phyloP scores from a whole-genome alignment of 306 rosid genomes.

The Hylodesmum podocarpum region DNA sequence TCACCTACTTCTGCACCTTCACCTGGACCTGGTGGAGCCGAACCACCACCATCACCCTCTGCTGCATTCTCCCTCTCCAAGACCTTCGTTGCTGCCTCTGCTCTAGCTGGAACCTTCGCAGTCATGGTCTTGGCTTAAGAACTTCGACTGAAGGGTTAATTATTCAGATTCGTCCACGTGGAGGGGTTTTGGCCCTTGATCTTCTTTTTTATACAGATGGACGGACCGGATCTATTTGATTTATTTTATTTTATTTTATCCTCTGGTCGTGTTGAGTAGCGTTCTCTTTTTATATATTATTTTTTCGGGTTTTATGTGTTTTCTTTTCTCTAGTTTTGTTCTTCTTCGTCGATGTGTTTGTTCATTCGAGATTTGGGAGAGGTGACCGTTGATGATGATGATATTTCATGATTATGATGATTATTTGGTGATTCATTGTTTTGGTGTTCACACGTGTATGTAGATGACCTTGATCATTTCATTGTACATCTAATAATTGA shows the following conservation, averaged over 20 bases:
- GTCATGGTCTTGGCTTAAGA: slow-evolving; percentile 63
- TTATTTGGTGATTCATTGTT: slow-evolving; percentile 58
- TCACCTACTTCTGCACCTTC: slow-evolving; percentile 14
- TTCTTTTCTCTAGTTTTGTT: not conserved
- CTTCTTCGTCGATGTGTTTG: slow-evolving; percentile 30
- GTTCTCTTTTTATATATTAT: not conserved
- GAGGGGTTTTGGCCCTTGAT: slow-evolving; percentile 35
- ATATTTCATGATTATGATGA: slow-evolving; percentile 13
- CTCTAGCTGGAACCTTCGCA: slow-evolving; percentile 59
- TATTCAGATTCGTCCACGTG: slow-evolving; percentile 35
- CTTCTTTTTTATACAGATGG: slow-evolving; percentile 39
- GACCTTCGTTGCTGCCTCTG: slow-evolving; percentile 54
- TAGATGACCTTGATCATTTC: slow-evolving; percentile 59
- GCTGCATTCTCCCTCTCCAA: slow-evolving; percentile 49
- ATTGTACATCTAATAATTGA: slow-evolving; percentile 60
- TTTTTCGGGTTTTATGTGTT: not conserved
- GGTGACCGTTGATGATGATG: slow-evolving; percentile 22
- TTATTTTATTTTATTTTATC: slow-evolving; percentile 29
- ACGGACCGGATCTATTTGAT: slow-evolving; percentile 61
- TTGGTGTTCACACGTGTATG: slow-evolving; percentile 52
- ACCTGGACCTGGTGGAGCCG: slow-evolving; percentile 6
- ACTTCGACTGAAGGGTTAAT: not conserved
- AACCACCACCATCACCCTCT: slow-evolving; percentile 9
- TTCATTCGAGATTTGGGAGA: slow-evolving; percentile 40
- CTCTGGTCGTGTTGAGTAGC: slow-evolving; percentile 21